Evolutionary conservation across 1,284 basidiomycete species (phyloP), one percentile per base, ranked within the genome.

Genomic region (Boletus semigastroideus): DNA sequence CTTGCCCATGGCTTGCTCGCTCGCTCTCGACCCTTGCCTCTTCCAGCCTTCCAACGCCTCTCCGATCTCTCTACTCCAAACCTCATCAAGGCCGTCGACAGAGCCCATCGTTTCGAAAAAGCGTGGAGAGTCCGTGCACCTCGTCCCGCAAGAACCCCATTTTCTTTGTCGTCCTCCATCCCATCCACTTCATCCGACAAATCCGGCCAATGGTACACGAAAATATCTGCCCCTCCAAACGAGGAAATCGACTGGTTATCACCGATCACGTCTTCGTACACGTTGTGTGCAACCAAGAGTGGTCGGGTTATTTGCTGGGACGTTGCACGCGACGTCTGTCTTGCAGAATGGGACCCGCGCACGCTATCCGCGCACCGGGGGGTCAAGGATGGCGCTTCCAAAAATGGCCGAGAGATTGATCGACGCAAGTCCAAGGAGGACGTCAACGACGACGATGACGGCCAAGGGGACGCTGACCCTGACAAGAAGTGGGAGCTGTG

Each of bases 281-380:
- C 79, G 4, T 76, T 88, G 16, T 87, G 85, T 59, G 82, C 85
- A 2, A 88, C 86, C 0, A 86, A 84, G 68, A 81, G 77, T 49
- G 86, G 86, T 3, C 83, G 83, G 59, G 83, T 88, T n/a, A 78
- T 88, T 8, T 88, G 86, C 59, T 87, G 86, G 86, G 85, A 88
- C 54, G 78, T 87, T 14, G 77, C 78, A 47, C 73, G 74, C 3
- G 79, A 86, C 49, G 62, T 67, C 4, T 80, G 78, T 54, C 72
- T 86, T 2, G 83, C 83, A 1, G 78, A 85, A 48, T 87, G 86
- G 85, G 78, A 79, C 46, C 84, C 84, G 3, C 63, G 63, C 10
- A 56, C 69, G 2, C 44, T 67, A 13, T 56, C 55, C 2, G 3
- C 33, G 12, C 58, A 53, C 2, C 25, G 42, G 38, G 42, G 42